phyloP scores from a whole-genome alignment of 1,284 basidiomycete genomes.

The Ceratobasidium theobromae region DNA sequence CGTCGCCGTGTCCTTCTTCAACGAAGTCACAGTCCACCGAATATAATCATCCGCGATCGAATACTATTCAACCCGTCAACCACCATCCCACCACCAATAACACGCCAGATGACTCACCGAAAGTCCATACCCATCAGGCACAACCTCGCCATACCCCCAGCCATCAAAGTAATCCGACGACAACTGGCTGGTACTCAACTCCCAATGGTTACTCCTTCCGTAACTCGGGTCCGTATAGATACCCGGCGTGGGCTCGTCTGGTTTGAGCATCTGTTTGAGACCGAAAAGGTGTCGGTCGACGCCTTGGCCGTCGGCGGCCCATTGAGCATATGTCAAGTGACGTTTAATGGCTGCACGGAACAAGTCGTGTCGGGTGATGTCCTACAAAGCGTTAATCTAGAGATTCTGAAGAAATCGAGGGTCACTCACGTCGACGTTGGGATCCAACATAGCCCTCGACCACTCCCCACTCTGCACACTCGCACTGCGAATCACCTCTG shows the following conservation, averaged over 20 bases:
- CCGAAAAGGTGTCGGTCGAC: conserved; percentile 97
- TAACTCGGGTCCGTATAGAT: conserved; percentile 82
- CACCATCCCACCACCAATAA: neutral
- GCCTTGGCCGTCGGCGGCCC: conserved; percentile 92
- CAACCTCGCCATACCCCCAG: conserved; percentile 98
- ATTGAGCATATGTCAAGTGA: conserved; percentile 84
- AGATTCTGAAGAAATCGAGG: too few relatives aligned
- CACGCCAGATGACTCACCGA: conserved; percentile 44
- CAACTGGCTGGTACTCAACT: conserved; percentile 88
- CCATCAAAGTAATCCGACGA: conserved; percentile 83
- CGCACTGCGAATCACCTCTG: conserved; percentile 90
- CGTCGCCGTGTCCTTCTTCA: conserved; percentile 64
- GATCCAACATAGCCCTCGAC: conserved; percentile 84
- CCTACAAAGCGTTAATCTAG: too few relatives aligned
- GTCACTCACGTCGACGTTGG: conserved; percentile 54
- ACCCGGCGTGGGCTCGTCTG: conserved; percentile 71
- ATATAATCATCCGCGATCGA: conserved; percentile 86
- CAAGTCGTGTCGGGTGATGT: conserved; percentile 63
- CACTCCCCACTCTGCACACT: conserved; percentile 84
- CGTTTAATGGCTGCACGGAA: conserved; percentile 79
- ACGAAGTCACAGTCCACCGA: conserved; percentile 89
- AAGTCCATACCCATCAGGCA: conserved; percentile 90
- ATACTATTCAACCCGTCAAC: conserved; percentile 51
- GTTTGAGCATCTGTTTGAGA: conserved; percentile 77
- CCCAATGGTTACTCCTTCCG: conserved; percentile 79